Evolutionary conservation across 352 stramenopile species (phyloP).

Genomic region (Pythium oligandrum): DNA sequence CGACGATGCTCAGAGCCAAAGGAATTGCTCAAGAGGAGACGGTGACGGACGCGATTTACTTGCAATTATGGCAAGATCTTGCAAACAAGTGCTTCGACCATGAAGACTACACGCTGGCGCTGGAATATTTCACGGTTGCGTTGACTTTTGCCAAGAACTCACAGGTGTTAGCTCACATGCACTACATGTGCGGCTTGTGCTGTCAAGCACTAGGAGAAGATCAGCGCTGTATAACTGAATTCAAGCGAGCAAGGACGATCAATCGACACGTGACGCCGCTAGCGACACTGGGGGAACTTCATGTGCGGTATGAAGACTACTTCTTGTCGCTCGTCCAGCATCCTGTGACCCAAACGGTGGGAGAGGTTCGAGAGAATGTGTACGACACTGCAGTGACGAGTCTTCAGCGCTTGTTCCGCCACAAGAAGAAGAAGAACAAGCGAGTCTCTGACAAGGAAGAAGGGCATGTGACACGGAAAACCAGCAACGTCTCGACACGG

Average conservation of each 20-base stretch:
- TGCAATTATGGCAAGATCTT: slow-evolving; percentile 45
- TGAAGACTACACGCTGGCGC: slow-evolving; percentile 56
- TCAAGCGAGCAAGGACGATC: slow-evolving; percentile 57
- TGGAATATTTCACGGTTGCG: slow-evolving; percentile 56
- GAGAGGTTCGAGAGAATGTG: slow-evolving; percentile 52
- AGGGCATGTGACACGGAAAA: too few species aligned
- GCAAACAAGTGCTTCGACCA: slow-evolving; percentile 62
- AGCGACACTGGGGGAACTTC: slow-evolving; percentile 38
- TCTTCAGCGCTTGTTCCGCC: slow-evolving; percentile 61
- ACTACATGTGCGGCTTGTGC: slow-evolving; percentile 58
- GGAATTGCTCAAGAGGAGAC: slow-evolving; percentile 21
- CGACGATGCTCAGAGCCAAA: slow-evolving; percentile 30
- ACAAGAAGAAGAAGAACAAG: slow-evolving; percentile 17
- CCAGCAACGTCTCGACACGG: too few species aligned
- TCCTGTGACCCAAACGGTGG: slow-evolving; percentile 36
- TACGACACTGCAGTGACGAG: slow-evolving; percentile 54
- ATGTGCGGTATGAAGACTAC: slow-evolving; percentile 32
- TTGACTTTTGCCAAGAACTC: slow-evolving; percentile 66
- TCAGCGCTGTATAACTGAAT: slow-evolving; percentile 47
- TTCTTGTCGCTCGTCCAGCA: slow-evolving; percentile 45
- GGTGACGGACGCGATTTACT: slow-evolving; percentile 44
- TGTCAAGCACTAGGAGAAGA: slow-evolving; percentile 45
- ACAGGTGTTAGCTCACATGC: slow-evolving; percentile 37
- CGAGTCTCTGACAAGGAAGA: background rate
- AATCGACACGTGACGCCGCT: slow-evolving; percentile 54